Evolutionary conservation across 2,329 filamentous ascomycete genomes (phyloP), one percentile per base, ranked within the genome.

Genomic region (Fusarium chuoi): DNA sequence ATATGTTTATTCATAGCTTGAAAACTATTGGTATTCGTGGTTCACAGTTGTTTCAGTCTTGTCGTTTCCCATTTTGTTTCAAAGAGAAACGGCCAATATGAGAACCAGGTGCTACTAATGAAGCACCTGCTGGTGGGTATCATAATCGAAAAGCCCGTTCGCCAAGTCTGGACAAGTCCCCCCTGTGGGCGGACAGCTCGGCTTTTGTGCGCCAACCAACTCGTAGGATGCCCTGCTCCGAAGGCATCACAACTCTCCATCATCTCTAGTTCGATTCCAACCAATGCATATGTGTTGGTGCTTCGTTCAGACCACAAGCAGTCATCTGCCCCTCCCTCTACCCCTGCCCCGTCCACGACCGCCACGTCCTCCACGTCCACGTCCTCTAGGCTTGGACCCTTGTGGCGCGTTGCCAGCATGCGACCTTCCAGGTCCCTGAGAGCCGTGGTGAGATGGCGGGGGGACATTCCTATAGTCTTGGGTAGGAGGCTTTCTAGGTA

Each of bases 401-500:
- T 77, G 73, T 30, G 78, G 64, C 54, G 59, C 67, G 54, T 73
- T 77, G 33, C 57, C 54, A 33, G 44, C 64, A 59, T 70, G 46
- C 44, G 73, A 45, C 45, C 68, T 68, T 22, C 65, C 48, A 11
- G 41, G 65, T 44, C 70, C 75, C 28, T 66, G 63, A 13, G 61
- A 54, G 39, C 52, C 51, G 62, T 78, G 78, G 14, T 62, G 64
- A 35, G 64, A 65, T 20, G 79, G 80, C 17, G 80, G 79, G 28
- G 79, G 81, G n/a, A 78, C 78, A 30, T 75, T 78, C 28, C 74
- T 78, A 49, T 78, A 82, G 51, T 76, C 72, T 63, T 74, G 74
- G 22, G 74, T 36, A 55, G 81, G 80, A 35, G 81, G 80, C 59
- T 78, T 81, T 42, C 79, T 59, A 10, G 81, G 80, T 18, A 82